Base-by-base conservation (phyloP, 371 early-diverging fungal genomes). In the Fennellomyces sp. region DNA sequence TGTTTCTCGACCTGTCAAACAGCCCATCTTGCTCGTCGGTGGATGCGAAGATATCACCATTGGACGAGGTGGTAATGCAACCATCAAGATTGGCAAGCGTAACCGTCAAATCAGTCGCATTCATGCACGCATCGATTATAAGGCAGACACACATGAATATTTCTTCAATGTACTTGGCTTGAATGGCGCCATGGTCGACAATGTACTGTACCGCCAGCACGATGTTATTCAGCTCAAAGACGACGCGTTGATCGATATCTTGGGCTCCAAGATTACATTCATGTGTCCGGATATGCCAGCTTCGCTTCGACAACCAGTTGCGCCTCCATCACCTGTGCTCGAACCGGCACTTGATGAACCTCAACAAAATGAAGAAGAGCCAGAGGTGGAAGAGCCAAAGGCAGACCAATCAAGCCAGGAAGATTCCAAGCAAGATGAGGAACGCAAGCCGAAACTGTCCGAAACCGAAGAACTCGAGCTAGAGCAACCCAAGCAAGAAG, bases 31-130 rank as follows among this genome's bases (percentile, higher is more conserved):
- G 12, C 67, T 72, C 7, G 60, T 82, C 30, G 70, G 67, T 0
- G 84, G 82, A 8, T 70, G 74, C 25, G 69, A 73, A 35, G 69
- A 75, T n/a, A 71, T 86, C 12, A 80, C 79, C 28, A 65, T 86
- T 7, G 86, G 86, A 4, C 70, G 86, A 67, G 84, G 86, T 21
- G 77, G 81, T 19, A 70, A 77, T 17, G 76, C 77, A 7, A 83
- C 82, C 7, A 54, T 84, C 53, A 84, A 86, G 56, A 78, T 86
- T 41, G 86, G 84, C 30, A 71, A 78, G 27, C 69, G 84, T 30
- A 86, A 86, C 68, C 71, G 81, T 51, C 80, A 84, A 53, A 80
- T 86, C 33, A 84, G 84, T 51, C 81, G 86, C 42, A 65, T 72
- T 38, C 86, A 86, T 63, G 75, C 81, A n/a, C 73, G 82, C 31